A percentile compares a stretch with the other conserved stretches of the same genome.
phyloP scores from a whole-genome alignment of 345 rosid species.

The Salix purpurea region DNA sequence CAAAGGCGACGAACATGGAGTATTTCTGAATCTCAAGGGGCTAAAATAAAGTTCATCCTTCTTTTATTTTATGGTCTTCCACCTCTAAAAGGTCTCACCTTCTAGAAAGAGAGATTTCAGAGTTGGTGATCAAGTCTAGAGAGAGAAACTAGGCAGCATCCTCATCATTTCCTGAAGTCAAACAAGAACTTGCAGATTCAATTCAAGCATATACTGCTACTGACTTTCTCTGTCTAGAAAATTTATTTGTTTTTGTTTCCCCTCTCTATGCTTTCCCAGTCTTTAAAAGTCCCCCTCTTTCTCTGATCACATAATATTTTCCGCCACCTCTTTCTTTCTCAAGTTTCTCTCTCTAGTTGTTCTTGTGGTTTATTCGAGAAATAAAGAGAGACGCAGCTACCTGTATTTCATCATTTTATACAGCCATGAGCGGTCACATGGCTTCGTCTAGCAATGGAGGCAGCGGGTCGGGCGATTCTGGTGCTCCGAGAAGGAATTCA shows the following conservation, averaged over 20 bases:
- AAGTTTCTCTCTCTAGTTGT: neutral
- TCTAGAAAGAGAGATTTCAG: neutral
- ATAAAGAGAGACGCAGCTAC: neutral
- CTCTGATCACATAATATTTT: neutral
- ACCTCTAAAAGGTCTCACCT: neutral
- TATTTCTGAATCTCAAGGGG: neutral
- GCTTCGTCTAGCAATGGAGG: constrained; percentile 63
- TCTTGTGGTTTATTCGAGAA: neutral
- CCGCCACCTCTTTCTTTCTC: neutral
- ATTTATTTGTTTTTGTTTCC: neutral
- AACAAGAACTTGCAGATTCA: neutral
- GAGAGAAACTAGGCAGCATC: neutral
- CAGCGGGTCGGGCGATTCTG: constrained; percentile 77
- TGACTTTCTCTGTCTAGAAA: neutral
- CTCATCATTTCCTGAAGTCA: neutral
- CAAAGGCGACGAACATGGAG: neutral
- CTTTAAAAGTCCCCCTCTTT: neutral
- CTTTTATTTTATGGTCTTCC: neutral
- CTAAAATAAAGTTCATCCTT: neutral
- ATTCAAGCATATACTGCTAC: neutral
- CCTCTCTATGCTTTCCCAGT: neutral
- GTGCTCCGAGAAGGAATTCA: constrained; percentile 64
- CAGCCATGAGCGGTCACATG: constrained; percentile 30
- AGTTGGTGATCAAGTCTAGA: neutral
- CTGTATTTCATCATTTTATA: neutral